A percentile compares a stretch with the other conserved stretches of the same genome.
Conservation (phyloP, 2,329 filamentous ascomycete species). For the Penicillium concentricum region DNA sequence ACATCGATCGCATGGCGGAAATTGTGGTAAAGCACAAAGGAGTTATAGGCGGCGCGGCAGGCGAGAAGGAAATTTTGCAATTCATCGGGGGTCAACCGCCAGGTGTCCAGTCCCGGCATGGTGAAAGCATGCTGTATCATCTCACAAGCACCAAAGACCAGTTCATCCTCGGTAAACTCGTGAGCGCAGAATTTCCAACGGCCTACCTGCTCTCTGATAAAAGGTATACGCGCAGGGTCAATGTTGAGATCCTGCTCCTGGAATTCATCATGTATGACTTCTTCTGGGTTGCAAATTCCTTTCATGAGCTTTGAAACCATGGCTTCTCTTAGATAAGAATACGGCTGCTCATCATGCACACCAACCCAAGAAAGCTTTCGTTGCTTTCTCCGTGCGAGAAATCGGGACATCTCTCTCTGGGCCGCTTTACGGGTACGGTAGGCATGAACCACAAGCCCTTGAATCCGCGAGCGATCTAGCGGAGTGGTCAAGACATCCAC, state of each 20-base stretch:
- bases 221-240: constrained; percentile 60
- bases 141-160: constrained; percentile 77
- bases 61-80: constrained; percentile 82
- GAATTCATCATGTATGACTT: constrained; percentile 60
- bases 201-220: constrained; percentile 68
- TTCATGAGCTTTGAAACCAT: constrained; percentile 91
- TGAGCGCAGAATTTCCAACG: constrained; percentile 89
- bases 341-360: constrained; percentile 78
- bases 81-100: constrained; percentile 78
- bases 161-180: constrained; percentile 83
- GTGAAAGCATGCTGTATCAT: constrained; percentile 88
- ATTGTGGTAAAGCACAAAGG: constrained; percentile 95
- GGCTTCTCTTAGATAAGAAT: constrained; percentile 83
- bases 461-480: constrained; percentile 69
- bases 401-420: constrained; percentile 67
- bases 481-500: constrained; percentile 82
- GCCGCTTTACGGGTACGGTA: constrained; percentile 80
- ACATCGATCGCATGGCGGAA: constrained; percentile 97
- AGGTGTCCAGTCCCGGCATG: constrained; percentile 77
- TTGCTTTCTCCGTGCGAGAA: constrained; percentile 69
- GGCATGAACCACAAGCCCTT: constrained; percentile 75
- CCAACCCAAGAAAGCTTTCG: constrained; percentile 92
- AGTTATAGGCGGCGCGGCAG: constrained; percentile 91
- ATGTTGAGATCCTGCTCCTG: constrained; percentile 66
- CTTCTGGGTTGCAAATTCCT: constrained; percentile 75